A percentile compares a stretch with the other conserved stretches of the same genome.
Evolutionary conservation across 1,139 yeast species (phyloP).

Genomic region (Candida sp.): DNA sequence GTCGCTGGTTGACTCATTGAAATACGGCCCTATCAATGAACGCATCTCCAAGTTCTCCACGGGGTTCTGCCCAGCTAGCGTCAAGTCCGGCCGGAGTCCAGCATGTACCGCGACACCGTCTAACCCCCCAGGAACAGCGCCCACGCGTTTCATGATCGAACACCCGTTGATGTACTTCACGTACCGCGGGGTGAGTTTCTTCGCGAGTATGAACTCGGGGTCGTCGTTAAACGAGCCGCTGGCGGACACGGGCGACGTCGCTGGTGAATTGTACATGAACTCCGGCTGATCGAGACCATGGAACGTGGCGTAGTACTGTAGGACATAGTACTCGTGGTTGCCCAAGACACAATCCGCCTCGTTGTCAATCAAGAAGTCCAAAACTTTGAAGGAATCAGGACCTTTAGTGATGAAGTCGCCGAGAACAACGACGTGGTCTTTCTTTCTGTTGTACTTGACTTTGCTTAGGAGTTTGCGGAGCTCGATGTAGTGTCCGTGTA

Average conservation of each 20-base stretch:
- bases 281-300: conserved; percentile 50
- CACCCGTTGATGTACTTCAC: conserved; percentile 61
- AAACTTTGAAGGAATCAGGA: conserved; percentile 68
- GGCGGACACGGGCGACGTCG: not conserved
- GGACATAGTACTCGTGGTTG: conserved; percentile 78
- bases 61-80: conserved; percentile 63
- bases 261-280: not conserved
- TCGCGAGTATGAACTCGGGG: not conserved
- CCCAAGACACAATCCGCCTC: conserved; percentile 77
- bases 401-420: conserved; percentile 94
- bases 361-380: conserved; percentile 67
- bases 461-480: conserved; percentile 54
- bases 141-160: conserved; percentile 65
- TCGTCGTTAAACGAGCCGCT: not conserved
- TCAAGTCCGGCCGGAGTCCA: conserved; percentile 69
- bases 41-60: conserved; percentile 66
- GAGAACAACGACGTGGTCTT: conserved; percentile 68
- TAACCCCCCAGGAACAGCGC: conserved; percentile 62
- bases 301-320: conserved; percentile 62
- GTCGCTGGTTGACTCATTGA: conserved; percentile 57
- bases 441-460: conserved; percentile 42
- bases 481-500: conserved; percentile 77
- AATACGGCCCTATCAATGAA: conserved; percentile 60
- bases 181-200: conserved; percentile 59
- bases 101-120: too few species aligned